Evolutionary conservation across 495 filamentous ascomycete genomes (phyloP).

Genomic region (Penicillium pancosmium): DNA sequence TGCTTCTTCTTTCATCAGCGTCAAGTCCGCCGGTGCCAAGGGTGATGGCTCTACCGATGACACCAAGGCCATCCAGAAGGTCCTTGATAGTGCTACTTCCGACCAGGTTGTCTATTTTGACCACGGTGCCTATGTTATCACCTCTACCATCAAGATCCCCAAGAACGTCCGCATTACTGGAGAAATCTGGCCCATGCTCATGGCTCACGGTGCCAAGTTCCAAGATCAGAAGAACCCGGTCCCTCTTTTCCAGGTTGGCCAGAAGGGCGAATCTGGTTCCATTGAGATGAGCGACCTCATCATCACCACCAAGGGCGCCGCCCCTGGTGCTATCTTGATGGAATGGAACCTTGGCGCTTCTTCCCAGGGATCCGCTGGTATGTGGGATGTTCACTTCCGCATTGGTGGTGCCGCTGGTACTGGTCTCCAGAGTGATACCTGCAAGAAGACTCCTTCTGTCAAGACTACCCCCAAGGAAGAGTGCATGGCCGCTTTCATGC

Average conservation of each 20-base stretch:
- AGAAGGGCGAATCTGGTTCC: conserved; percentile 72
- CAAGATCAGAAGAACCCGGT: conserved; percentile 67
- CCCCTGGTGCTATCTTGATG: conserved; percentile 85
- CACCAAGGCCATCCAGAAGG: conserved; percentile 66
- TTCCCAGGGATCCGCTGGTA: conserved; percentile 68
- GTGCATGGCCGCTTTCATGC: conserved; percentile 77
- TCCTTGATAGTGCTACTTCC: conserved; percentile 61
- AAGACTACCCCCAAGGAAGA: conserved; percentile 54
- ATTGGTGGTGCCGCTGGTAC: conserved; percentile 82
- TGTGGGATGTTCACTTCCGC: conserved; percentile 95
- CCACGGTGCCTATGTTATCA: conserved; percentile 85
- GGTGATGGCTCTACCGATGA: conserved; percentile 71
- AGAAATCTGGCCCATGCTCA: conserved; percentile 87
- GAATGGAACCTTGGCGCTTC: conserved; percentile 83
- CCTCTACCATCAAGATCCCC: conserved; percentile 81
- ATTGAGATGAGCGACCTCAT: conserved; percentile 84
- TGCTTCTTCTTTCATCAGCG: conserved; percentile 61
- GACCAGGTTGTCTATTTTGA: conserved; percentile 85
- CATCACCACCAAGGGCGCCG: conserved; percentile 61
- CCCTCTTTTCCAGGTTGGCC: conserved; percentile 68
- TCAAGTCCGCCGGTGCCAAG: conserved; percentile 75
- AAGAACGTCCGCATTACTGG: conserved; percentile 69
- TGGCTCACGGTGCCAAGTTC: conserved; percentile 77
- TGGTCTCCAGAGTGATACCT: conserved; percentile 73
- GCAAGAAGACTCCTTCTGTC: conserved; percentile 62